Base-by-base conservation (phyloP, 345 rosid genomes). In the Salix koriyanagi region DNA sequence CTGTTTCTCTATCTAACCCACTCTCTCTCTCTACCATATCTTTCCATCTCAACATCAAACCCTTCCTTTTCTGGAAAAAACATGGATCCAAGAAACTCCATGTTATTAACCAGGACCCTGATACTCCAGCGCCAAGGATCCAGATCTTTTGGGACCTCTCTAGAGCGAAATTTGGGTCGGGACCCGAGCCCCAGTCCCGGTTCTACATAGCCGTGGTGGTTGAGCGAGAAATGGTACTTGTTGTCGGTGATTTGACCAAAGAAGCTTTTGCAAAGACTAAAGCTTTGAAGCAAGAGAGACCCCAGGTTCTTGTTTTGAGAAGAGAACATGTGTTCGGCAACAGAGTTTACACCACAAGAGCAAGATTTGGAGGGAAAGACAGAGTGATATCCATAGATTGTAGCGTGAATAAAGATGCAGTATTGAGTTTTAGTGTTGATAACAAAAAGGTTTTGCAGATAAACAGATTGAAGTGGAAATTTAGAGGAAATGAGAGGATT, bases 381-480 rank as follows among this genome's bases (percentile, higher is more conserved):
- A 86, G 93, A 75, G 91, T 86, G 79, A 88, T 96, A 39, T 83
- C 92, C 1, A 86, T 96, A 14, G 97, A 91, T 76, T 96, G 94
- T 58, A 82, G 84, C 2, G 82, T 81, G 12, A 86, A 85, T 62
- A 89, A 82, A 34, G 97, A 92, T 32, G 94, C 90, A 9, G 88
- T 74, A 82, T 87, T 96, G 48, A 82, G 85, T 64, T 85, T 96
- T 48, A 79, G 83, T 71, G 85, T 96, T 6, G 98, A 96, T 61
- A 71, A 79, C 70, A 64, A 77, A 42, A 87, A 71, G 83, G 97
- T 96, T 18, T 75, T 96, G 79, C 87, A 80, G 80, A 83, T 96
- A 21, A 96, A 93, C 84, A 73, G 91, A 32, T 75, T 96, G 46
- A 89, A 89, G 83, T 96, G 99, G 99, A 96, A 96, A 81, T 96